Base-by-base conservation (phyloP, 2,329 filamentous ascomycete species). In the Fusarium virguliforme region DNA sequence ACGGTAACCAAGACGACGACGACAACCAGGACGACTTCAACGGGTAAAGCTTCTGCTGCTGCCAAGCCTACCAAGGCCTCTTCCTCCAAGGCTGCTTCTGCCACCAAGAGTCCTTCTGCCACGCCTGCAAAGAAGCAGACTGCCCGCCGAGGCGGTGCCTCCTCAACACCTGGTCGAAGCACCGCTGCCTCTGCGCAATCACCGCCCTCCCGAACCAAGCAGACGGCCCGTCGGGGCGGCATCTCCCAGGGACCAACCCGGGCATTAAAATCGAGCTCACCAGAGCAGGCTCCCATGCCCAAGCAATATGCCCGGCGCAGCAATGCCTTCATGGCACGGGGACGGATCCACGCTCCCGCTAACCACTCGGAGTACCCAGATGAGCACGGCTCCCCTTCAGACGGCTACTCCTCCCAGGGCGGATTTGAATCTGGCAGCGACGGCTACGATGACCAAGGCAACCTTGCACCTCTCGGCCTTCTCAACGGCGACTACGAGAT, bases 401-500 rank as follows among this genome's bases (percentile, higher is more conserved):
- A 69, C 8, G 60, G 28, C n/a, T n/a, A 15, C 15, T 18, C 35
- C 24, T 35, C 24, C 13, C 35, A 32, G 1, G 28, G 35, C 13
- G 18, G 46, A n/a, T n/a, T 38, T 22, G 15, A 55, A 6, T 41
- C 37, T 3, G 34, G 30, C 10, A 37, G 55, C 43, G 57, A 65
- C 6, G 40, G n/a, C 8, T 12, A 59, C 10, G n/a, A 37, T 3
- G 34, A 58, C 13, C 28, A 58, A 2, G 22, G 8, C 10, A 60
- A 57, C 4, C 74, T 80, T 1, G 38, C 40, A 3, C 73, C 78
- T 3, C 74, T 84, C 0, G 80, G 81, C 3, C 72, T 81, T 3
- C 71, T 87, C 13, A 86, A 85, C 54, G 85, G 86, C 8, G 76
- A 78, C 4, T 88, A 87, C 73, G 68, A 76, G 4, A 72, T 87